Evolutionary conservation across 306 rosid species (phyloP).

Genomic region (Cicer pinnatifidum): DNA sequence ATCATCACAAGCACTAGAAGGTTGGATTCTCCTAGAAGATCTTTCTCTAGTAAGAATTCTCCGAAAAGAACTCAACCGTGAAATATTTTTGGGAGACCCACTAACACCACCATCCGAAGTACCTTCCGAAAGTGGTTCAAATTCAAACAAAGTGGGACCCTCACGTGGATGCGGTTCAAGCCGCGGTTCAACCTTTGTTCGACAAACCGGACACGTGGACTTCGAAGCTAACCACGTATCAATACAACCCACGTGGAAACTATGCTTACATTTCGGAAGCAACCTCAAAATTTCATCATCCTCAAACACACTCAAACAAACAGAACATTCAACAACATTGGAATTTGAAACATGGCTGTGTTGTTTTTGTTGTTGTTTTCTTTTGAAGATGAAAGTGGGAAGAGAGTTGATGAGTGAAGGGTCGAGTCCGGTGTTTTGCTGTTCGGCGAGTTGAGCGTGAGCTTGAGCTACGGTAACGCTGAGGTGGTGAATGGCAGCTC

Average conservation of each 20-base stretch:
- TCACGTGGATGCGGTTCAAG: slow-evolving; percentile 54
- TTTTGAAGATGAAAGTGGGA: slow-evolving; percentile 52
- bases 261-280: slow-evolving; percentile 69
- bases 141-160: slow-evolving; percentile 44
- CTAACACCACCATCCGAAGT: slow-evolving; percentile 38
- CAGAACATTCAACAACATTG: slow-evolving; percentile 53
- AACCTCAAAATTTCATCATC: slow-evolving; percentile 51
- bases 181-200: slow-evolving; percentile 53
- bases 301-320: slow-evolving; percentile 60
- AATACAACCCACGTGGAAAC: slow-evolving; percentile 61
- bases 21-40: slow-evolving; percentile 54
- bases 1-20: slow-evolving; percentile 37
- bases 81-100: slow-evolving; percentile 43
- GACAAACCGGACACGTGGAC: slow-evolving; percentile 67
- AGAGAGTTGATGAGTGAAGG: slow-evolving; percentile 51
- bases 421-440: slow-evolving; percentile 57
- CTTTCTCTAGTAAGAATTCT: slow-evolving; percentile 61
- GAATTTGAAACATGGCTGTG: not conserved
- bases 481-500: slow-evolving; percentile 51
- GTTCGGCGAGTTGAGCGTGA: slow-evolving; percentile 36
- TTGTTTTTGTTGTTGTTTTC: not conserved
- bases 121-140: slow-evolving; percentile 40
- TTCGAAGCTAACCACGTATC: slow-evolving; percentile 64
- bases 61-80: slow-evolving; percentile 58
- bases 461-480: slow-evolving; percentile 53